Evolutionary conservation across 2,329 filamentous ascomycete genomes (phyloP), one percentile per base, ranked within the genome.

Genomic region (Xylariaceae sp.): DNA sequence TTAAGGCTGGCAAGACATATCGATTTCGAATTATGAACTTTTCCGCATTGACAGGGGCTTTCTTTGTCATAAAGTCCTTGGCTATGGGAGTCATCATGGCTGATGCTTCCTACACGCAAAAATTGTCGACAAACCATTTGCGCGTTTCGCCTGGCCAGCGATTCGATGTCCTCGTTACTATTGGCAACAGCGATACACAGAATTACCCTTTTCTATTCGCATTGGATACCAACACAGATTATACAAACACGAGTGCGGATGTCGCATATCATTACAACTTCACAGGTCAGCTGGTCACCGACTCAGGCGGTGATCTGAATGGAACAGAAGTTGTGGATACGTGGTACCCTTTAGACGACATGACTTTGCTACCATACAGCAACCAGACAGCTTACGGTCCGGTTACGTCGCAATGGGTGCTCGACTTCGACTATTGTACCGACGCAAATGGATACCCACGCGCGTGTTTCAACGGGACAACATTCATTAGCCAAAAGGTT

Each of bases 401-500:
- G 0, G 77, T 83, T 2, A 73, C 80, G 61, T 73, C 78, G 59
- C 74, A 75, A 14, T 74, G 87, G 55, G 72, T 73, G 17, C 72
- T 88, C 5, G 69, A 72, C 61, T 76, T 83, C 49, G 61, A 66
- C 42, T 85, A 85, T 70, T 78, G 81, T 62, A 72, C 77, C 22
- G 78, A 89, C 39, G 71, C 67, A 27, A 79, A 88, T 56, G 82
- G 81, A 7, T 77, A 80, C 30, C 77, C 76, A 49, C 86, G 87
- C 27, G 75, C 76, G 11, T 81, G 73, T 61, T 73, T 84, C 66
- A 90, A 89, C 67, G 78, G 80, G 56, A 68, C 82, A 40, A 84
- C 84, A 6, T 90, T 87, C 62, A 76, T 86, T n/a, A 53, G 65
- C 7, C 86, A 86, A 45, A 80, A 82, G 60, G 85, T 89, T 0